phyloP scores from a whole-genome alignment of 1,284 basidiomycete genomes.

The Boletus nobilissimus region DNA sequence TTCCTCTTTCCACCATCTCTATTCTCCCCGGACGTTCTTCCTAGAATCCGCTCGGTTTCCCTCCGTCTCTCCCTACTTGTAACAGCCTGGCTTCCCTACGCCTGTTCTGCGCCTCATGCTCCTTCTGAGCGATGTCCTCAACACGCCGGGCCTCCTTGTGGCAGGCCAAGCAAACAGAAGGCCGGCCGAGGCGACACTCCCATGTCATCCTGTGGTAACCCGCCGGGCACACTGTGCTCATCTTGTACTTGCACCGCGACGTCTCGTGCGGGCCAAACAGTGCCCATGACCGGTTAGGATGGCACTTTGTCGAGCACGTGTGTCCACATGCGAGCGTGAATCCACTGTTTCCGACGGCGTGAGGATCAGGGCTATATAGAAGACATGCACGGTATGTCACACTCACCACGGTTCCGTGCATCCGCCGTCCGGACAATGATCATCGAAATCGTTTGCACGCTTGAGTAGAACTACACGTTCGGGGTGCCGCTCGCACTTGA shows the following conservation, averaged over 20 bases:
- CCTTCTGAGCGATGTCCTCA: background rate
- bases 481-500: constrained; percentile 64
- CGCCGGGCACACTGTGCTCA: constrained; percentile 11
- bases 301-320: constrained; percentile 62
- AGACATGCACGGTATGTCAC: no score
- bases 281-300: constrained; percentile 40
- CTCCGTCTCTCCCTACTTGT: background rate
- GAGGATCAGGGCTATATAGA: background rate
- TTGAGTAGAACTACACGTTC: constrained; percentile 50
- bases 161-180: constrained; percentile 21
- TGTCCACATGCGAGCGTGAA: constrained; percentile 54
- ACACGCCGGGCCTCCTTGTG: constrained; percentile 14
- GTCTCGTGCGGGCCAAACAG: constrained; percentile 48
- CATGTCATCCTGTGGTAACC: constrained; percentile 21
- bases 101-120: background rate
- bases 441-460: constrained; percentile 59
- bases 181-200: constrained; percentile 28
- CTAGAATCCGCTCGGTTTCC: background rate
- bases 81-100: constrained; percentile 22
- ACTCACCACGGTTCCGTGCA: constrained; percentile 65
- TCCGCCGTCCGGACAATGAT: constrained; percentile 67
- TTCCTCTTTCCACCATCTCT: background rate
- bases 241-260: constrained; percentile 40
- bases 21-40: constrained; percentile 5
- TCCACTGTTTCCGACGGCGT: constrained; percentile 10